Base-by-base conservation (phyloP, 2,329 filamentous ascomycete species). In the Alternaria postmessia region DNA sequence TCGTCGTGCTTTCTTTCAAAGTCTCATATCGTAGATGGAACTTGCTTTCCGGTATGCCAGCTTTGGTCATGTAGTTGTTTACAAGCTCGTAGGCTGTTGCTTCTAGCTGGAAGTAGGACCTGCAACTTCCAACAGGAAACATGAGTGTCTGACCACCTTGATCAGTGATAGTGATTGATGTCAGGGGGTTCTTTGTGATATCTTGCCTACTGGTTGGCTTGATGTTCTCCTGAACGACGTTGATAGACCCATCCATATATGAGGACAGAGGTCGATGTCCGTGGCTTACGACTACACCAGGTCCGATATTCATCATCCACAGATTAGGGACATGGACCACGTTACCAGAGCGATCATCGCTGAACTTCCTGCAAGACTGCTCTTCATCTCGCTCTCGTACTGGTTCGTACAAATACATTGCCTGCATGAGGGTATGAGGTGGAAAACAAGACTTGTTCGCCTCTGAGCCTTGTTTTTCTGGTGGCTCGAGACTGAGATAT, bases 31-130 rank as follows among this genome's bases (percentile, higher is more conserved):
- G 14, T n/a, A 38, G 16, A n/a, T 38, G 14, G 34, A 38, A n/a
- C 14, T 38, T n/a, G 14, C 34, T n/a, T 20, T 20, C 20, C 20
- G 20, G 20, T 20, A 20, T 20, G 20, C 20, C 20, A 20, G 14
- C 34, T n/a, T n/a, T n/a, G 7, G 14, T 38, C 14, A 36, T 54
- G 8, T 51, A 54, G 20, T 41, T 66, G 49, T 14, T 14, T 14
- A 34, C 32, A 34, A 75, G 39, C 32, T 75, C 70, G 18, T 57
- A 57, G 5, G 73, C 26, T 28, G 54, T 73, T 46, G 74, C 69
- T 42, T 76, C 74, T 47, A 76, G 53, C 42, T 77, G 70, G 20
- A 77, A 74, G 48, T 70, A 77, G 3, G 73, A 72, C 39, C 60
- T 59, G 49, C 69, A 76, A 38, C 68, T 66, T 8, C 64, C 30